Percentiles rank a stretch among this genome's conserved stretches.
Conservation (phyloP, 1,284 basidiomycete genomes). For the Apiotrichum akiyoshidainum region DNA sequence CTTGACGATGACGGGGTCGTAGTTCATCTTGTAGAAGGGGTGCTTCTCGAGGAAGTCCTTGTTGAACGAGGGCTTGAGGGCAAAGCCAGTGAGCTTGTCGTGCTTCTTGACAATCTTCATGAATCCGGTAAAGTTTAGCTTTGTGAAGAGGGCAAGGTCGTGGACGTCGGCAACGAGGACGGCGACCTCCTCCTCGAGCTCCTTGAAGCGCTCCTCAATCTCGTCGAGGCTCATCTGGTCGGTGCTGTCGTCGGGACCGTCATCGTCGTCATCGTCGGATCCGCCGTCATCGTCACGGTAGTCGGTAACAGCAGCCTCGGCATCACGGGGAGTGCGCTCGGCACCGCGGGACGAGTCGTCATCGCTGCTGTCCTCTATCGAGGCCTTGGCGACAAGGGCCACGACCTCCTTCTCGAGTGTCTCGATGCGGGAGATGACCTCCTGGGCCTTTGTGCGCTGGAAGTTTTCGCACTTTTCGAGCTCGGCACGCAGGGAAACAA, state of each 20-base stretch:
- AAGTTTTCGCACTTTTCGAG: conserved; percentile 95
- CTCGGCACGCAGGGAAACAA: conserved; percentile 73
- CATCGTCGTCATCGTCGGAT: conserved; percentile 57
- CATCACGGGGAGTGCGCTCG: conserved; percentile 30
- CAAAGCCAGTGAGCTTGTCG: conserved; percentile 61
- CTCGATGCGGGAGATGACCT: conserved; percentile 73
- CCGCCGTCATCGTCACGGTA: conserved; percentile 59
- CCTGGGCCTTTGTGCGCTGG: conserved; percentile 84
- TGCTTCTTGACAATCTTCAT: conserved; percentile 98
- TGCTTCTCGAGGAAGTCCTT: conserved; percentile 90
- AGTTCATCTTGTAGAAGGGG: conserved; percentile 74
- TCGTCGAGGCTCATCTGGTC: conserved; percentile 62
- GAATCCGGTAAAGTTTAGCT: conserved; percentile 96
- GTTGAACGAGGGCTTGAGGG: conserved; percentile 62
- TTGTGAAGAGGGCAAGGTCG: conserved; percentile 90
- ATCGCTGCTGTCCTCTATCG: conserved; percentile 40
- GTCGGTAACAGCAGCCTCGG: conserved; percentile 41
- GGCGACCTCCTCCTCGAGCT: conserved; percentile 69
- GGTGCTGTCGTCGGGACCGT: conserved; percentile 48
- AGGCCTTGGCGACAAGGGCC: conserved; percentile 59
- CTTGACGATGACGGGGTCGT: conserved; percentile 88
- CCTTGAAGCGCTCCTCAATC: conserved; percentile 82
- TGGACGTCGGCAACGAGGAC: conserved; percentile 93
- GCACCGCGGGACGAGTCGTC: conserved; percentile 42
- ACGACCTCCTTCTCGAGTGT: conserved; percentile 76